Conservation (phyloP, 75 land plant species). For the Sequoiadendron giganteum region DNA sequence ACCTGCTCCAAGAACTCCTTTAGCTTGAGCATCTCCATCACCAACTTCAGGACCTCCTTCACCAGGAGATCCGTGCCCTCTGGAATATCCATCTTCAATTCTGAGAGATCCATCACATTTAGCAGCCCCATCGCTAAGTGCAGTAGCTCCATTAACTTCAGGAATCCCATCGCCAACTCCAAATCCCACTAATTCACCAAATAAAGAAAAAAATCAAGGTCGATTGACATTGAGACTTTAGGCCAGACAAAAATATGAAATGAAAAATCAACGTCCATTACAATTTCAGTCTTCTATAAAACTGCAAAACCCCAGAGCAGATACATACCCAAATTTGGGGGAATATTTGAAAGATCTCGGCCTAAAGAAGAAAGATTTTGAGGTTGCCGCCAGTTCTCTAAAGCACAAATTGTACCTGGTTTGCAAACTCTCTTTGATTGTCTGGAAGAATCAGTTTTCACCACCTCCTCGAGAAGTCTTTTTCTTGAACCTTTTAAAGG, state of each 20-base stretch:
- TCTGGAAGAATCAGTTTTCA: neutral
- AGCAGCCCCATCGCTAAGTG: neutral
- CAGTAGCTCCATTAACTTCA: neutral
- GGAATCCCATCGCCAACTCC: neutral
- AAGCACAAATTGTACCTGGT: neutral
- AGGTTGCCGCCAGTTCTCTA: neutral
- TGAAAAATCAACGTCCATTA: neutral
- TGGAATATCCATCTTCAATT: neutral
- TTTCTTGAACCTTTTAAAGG: neutral
- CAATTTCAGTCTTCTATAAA: neutral
- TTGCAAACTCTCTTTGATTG: neutral
- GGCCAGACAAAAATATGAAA: neutral
- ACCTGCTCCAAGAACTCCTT: neutral
- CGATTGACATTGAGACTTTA: neutral
- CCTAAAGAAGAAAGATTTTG: neutral
- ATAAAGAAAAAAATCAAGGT: neutral
- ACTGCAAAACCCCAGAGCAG: neutral
- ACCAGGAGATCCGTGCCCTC: neutral
- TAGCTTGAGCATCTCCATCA: neutral
- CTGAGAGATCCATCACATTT: no score
- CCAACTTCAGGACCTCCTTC: neutral
- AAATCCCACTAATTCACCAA: neutral
- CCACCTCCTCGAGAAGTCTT: neutral
- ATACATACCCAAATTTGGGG: neutral
- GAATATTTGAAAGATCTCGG: neutral